Percentiles rank a stretch among this genome's conserved stretches.
Evolutionary conservation across 805 yeast species (phyloP).

Genomic region (Hanseniaspora vineae): DNA sequence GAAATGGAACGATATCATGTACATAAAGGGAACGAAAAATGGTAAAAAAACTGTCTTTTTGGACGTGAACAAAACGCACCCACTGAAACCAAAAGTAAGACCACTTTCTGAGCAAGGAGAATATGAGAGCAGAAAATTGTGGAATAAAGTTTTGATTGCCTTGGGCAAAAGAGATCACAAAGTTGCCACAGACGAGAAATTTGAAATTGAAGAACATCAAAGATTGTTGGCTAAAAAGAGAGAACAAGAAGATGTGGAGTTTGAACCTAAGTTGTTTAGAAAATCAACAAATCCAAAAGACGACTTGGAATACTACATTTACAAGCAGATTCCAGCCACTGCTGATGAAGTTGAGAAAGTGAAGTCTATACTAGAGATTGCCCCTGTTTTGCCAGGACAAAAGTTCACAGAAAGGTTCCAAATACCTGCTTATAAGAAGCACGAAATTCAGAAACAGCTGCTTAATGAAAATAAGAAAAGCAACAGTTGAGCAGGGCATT

Average conservation of each 20-base stretch:
- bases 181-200: conserved; percentile 80
- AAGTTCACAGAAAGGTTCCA: conserved; percentile 48
- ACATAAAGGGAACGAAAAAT: conserved; percentile 43
- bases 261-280: conserved; percentile 68
- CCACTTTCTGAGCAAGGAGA: conserved; percentile 70
- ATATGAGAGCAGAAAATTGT: conserved; percentile 67
- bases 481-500: neutral
- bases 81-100: conserved; percentile 56
- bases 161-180: conserved; percentile 68
- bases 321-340: conserved; percentile 45
- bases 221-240: conserved; percentile 62
- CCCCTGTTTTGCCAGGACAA: conserved; percentile 81
- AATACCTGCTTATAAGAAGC: conserved; percentile 54
- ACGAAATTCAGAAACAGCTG: conserved; percentile 15
- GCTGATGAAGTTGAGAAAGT: conserved; percentile 41
- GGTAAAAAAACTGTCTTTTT: conserved; percentile 37
- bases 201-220: conserved; percentile 77
- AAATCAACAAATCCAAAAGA: conserved; percentile 28
- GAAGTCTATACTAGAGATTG: conserved; percentile 45
- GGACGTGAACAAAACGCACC: conserved; percentile 44
- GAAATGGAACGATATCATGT: conserved; percentile 85
- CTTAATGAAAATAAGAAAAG: neutral
- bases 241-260: conserved; percentile 64
- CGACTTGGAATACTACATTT: conserved; percentile 51
- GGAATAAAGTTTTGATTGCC: conserved; percentile 76